Evolutionary conservation across 2,329 filamentous ascomycete genomes (phyloP), one percentile per base, ranked within the genome.

Genomic region (Macrophomina tecta): DNA sequence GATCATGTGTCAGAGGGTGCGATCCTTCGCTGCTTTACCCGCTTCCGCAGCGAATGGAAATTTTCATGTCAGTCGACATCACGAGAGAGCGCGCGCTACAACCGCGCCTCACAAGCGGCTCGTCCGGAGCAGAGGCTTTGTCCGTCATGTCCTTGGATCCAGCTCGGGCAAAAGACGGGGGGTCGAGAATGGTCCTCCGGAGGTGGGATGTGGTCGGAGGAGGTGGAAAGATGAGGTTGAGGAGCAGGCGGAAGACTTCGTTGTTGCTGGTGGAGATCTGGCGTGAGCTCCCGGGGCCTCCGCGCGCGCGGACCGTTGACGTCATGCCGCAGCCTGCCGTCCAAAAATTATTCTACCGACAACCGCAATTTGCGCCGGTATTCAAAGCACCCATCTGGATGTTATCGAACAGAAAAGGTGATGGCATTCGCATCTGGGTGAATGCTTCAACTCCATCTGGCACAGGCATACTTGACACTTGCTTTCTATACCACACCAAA

Each of bases 251-350:
- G 34, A 16, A 38, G 52, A 55, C n/a, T 55, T 55, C 23, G 23
- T 23, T 55, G 32, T 55, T 38, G 32, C 12, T 55, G 34, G 52
- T 55, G 52, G 52, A 55, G 52, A 55, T 34, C 52, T 55, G 52
- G 52, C 52, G 52, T 55, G 52, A 55, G 52, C 52, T 55, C 52
- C 18, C 52, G 34, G 38, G 32, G 16, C 28, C n/a, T 18, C 52
- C 52, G 52, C 34, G 9, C 52, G 52, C 12, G n/a, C 34, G 52
- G 34, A 23, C 23, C 12, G 3, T 4, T 55, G 52, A 55, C 52
- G 34, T 55, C 52, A 55, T 38, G 36, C 6, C 36, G 36, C 36
- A 38, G 36, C 2, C 36, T 7, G 36, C 36, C 36, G 7, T 38
- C 11, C 36, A 23, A 23, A 23, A 23, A 23, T 3, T 23, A 23